Base-by-base conservation (phyloP, 2,329 filamentous ascomycete genomes). In the Ophiostoma quercus region DNA sequence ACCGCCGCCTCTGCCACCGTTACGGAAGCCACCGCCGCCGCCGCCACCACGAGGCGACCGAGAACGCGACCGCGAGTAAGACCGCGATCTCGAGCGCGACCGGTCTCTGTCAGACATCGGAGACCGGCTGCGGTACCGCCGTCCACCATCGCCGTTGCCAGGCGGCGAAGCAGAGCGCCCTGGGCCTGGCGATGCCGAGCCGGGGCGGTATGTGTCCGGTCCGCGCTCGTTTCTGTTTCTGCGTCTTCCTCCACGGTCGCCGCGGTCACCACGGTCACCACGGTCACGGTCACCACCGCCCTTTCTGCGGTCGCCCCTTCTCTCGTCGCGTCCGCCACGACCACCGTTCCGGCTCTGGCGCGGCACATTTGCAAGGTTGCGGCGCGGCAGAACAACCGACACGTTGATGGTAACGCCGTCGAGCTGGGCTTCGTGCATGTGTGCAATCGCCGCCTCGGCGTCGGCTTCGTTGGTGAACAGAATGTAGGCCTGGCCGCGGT, bases 371-470 rank as follows among this genome's bases (percentile, higher is more conserved):
- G 92, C 94, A 76, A 97, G 92, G 75, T 92, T 92, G 75, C 91
- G 88, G 67, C 91, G 87, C 0, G 92, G 92, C 47, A 96, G 83
- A 34, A 97, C 92, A 74, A 97, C 95, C 63, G 92, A 95, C 67
- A 97, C 94, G 76, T 90, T 90, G 76, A 97, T 89, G 54, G 88
- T 84, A 29, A 89, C 87, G 68, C 93, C 93, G 78, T 97, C 94
- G 37, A 97, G 82, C 77, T 96, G 92, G n/a, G 92, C 92, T 81
- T 99, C 95, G 79, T 99, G 95, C 95, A 99, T 98, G 78, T 96
- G 92, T 22, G 94, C 88, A 75, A 97, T 96, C 37, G 95, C 95
- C 16, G 88, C 84, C 79, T 97, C 92, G 32, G 95, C 94, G 73
- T 94, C 90, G 67, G 86, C 83, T 73, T 93, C 87, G 74, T 90